phyloP scores from a whole-genome alignment of 208 protist genomes.

The Crithidia bombi region DNA sequence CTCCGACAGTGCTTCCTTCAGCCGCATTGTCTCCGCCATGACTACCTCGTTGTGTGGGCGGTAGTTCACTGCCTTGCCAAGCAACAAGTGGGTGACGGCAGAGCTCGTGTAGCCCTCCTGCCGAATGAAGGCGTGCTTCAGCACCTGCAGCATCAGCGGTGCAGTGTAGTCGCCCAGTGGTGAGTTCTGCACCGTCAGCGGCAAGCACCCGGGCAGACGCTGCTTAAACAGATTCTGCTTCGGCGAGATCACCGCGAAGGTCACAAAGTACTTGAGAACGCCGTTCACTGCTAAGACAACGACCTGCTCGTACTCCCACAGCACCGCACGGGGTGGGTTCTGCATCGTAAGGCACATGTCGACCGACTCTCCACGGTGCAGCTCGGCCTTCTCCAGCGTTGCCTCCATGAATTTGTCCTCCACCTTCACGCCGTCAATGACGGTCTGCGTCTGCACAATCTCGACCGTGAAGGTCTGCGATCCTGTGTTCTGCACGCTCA shows the following conservation, averaged over 20 bases:
- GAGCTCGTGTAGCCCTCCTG: conserved; percentile 70
- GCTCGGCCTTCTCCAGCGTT: conserved; percentile 46
- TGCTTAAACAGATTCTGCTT: conserved; percentile 63
- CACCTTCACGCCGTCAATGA: conserved; percentile 71
- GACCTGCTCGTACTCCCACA: conserved; percentile 75
- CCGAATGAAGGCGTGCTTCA: conserved; percentile 81
- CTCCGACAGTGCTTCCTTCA: conserved; percentile 60
- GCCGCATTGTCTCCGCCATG: conserved; percentile 64
- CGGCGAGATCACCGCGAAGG: conserved; percentile 68
- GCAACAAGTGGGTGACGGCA: conserved; percentile 56
- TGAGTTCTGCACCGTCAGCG: conserved; percentile 67
- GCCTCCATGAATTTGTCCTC: conserved; percentile 58
- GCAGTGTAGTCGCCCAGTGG: conserved; percentile 73
- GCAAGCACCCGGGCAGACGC: conserved; percentile 68
- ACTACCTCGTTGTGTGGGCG: conserved; percentile 63
- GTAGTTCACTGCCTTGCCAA: conserved; percentile 64
- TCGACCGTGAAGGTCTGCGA: conserved; percentile 45
- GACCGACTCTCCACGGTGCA: conserved; percentile 65
- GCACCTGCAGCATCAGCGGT: conserved; percentile 80
- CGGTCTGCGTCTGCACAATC: conserved; percentile 69
- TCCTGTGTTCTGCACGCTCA: conserved; percentile 70
- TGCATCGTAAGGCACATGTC: conserved; percentile 57
- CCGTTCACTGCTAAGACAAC: conserved; percentile 71
- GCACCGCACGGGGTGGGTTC: conserved; percentile 42
- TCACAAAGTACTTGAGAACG: conserved; percentile 73